Evolutionary conservation across 2,329 filamentous ascomycete species (phyloP).

Genomic region (Fusarium phyllophilum): DNA sequence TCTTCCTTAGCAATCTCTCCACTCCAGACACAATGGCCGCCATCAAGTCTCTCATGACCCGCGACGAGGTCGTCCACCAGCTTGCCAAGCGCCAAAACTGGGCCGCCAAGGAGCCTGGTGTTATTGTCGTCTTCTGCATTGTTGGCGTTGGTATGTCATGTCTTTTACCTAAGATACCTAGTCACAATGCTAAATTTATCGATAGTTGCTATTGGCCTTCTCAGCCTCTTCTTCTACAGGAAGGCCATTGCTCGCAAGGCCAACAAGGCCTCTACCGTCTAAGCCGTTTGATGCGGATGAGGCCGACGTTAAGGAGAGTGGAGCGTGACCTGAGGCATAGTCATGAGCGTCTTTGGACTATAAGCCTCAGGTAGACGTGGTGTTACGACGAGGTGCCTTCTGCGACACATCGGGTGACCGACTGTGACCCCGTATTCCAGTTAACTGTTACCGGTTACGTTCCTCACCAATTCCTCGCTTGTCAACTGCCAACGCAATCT

Average conservation of each 20-base stretch:
- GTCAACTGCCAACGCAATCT: slow-evolving; percentile 12
- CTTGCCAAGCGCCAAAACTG: slow-evolving; percentile 56
- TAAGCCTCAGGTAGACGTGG: slow-evolving; percentile 35
- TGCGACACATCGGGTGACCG: slow-evolving; percentile 46
- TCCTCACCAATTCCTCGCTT: slow-evolving; percentile 38
- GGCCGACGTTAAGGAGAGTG: slow-evolving; percentile 29
- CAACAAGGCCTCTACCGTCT: slow-evolving; percentile 45
- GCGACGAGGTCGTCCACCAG: slow-evolving; percentile 51
- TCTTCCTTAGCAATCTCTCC: slow-evolving; percentile 41
- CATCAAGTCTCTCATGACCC: slow-evolving; percentile 52
- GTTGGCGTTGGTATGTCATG: slow-evolving; percentile 52
- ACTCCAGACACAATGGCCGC: slow-evolving; percentile 54
- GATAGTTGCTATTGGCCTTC: slow-evolving; percentile 49
- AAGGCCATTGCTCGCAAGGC: slow-evolving; percentile 48
- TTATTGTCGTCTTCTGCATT: slow-evolving; percentile 57
- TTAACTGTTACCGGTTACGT: slow-evolving; percentile 37
- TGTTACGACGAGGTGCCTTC: slow-evolving; percentile 43
- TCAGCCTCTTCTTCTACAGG: slow-evolving; percentile 48
- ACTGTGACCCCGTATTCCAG: slow-evolving; percentile 45
- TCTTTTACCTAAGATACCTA: background rate
- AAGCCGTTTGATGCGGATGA: slow-evolving; percentile 23
- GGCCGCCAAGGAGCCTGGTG: slow-evolving; percentile 52
- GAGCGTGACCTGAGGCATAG: slow-evolving; percentile 39
- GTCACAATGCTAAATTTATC: slow-evolving; percentile 24
- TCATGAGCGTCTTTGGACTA: slow-evolving; percentile 31